Percentiles rank a stretch among this genome's conserved stretches.
Evolutionary conservation across 345 rosid species (phyloP).

Genomic region (Pseudoturritis turrita): DNA sequence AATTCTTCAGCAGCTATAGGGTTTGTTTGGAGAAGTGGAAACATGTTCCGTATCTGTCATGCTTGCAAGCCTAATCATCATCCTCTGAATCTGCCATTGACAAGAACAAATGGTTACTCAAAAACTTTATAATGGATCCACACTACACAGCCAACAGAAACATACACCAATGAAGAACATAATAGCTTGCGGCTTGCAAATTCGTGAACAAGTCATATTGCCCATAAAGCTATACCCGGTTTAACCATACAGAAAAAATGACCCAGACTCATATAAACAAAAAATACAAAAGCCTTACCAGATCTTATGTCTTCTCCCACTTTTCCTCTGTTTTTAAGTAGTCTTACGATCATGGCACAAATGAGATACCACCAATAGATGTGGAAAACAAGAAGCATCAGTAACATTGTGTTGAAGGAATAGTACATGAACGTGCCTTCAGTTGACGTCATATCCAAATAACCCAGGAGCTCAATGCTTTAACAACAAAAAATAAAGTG

Average conservation of each 20-base stretch:
- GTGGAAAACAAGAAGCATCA: conserved; percentile 87
- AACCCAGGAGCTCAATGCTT: conserved; percentile 51
- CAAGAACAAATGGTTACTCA: neutral
- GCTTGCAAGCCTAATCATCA: conserved; percentile 56
- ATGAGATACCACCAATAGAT: conserved; percentile 98
- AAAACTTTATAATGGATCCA: neutral
- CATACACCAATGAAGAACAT: neutral
- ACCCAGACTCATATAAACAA: neutral
- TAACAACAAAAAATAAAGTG: conserved; percentile 16
- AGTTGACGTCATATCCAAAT: conserved; percentile 47
- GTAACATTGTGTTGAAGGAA: conserved; percentile 77
- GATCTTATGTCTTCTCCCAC: conserved; percentile 98
- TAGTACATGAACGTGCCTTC: conserved; percentile 50
- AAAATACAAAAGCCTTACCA: conserved; percentile 47
- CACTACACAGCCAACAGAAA: neutral
- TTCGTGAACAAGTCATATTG: neutral
- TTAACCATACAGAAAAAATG: neutral
- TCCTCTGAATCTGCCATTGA: conserved; percentile 84
- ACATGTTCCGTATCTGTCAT: conserved; percentile 23
- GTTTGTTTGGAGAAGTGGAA: conserved; percentile 27
- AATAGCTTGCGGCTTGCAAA: neutral
- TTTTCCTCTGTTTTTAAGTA: conserved; percentile 79
- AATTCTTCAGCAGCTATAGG: conserved; percentile 10
- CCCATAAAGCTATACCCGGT: neutral
- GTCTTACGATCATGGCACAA: conserved; percentile 75